Evolutionary conservation across 2,329 filamentous ascomycete species (phyloP).

Genomic region (Ascochyta koolunga): DNA sequence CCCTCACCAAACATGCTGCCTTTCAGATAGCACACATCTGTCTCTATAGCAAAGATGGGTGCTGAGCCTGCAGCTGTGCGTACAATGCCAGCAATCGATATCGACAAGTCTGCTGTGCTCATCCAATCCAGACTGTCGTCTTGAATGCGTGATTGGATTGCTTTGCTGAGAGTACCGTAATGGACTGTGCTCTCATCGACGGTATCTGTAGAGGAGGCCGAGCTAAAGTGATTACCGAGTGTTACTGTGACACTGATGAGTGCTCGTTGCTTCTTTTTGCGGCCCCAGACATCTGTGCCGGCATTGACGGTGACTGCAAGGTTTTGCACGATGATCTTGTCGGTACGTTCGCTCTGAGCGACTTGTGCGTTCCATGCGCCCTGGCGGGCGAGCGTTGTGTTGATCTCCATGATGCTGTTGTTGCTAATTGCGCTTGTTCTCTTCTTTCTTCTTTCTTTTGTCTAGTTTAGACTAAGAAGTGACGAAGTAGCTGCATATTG

Average conservation of each 20-base stretch:
- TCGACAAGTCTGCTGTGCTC: conserved; percentile 30
- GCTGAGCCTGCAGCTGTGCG: conserved; percentile 34
- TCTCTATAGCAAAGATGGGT: conserved; percentile 50
- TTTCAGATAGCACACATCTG: conserved; percentile 68
- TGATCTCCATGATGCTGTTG: conserved; percentile 13
- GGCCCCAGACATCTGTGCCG: conserved; percentile 73
- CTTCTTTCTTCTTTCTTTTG: too few species aligned
- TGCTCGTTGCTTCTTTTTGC: conserved; percentile 66
- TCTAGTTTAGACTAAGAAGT: too few species aligned
- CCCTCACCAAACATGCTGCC: conserved; percentile 70
- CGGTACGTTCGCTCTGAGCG: conserved; percentile 30
- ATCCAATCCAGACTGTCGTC: conserved; percentile 29
- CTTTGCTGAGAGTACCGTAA: conserved; percentile 74
- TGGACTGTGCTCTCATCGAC: conserved; percentile 75
- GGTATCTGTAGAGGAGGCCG: conserved; percentile 64
- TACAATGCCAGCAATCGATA: conserved; percentile 22
- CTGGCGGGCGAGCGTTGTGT: conserved; percentile 19
- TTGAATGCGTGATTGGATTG: conserved; percentile 59
- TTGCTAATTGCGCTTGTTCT: background rate
- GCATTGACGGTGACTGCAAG: conserved; percentile 63
- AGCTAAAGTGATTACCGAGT: conserved; percentile 62
- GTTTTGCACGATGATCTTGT: conserved; percentile 65
- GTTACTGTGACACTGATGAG: conserved; percentile 65
- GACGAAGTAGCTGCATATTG: too few species aligned
- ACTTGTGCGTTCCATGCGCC: conserved; percentile 30